Base-by-base conservation (phyloP, 2,329 filamentous ascomycete species). In the Claviceps purpurea region DNA sequence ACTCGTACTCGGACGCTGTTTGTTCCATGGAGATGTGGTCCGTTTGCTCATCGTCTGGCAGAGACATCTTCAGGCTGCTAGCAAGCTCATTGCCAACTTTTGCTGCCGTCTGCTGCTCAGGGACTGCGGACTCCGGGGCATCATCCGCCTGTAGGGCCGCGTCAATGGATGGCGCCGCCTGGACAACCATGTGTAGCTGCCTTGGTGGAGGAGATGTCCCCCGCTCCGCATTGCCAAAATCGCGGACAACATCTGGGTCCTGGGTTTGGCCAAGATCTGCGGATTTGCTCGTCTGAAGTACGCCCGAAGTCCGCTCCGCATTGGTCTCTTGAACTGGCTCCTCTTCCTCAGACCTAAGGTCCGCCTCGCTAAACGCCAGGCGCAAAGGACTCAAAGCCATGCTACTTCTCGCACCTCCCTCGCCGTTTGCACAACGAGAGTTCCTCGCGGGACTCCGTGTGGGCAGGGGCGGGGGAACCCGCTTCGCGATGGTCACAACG, bases 401-500 rank as follows among this genome's bases (percentile, higher is more conserved):
- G 57, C 65, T 60, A 2, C 87, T 65, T 70, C 91, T 65, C 69
- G 81, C 61, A 75, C 86, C 72, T 67, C 86, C 68, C 34, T 69
- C 68, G 65, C 77, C 64, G 62, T 70, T 75, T 58, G 72, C 73
- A 3, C 68, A 71, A 43, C 73, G 68, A 3, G 77, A 80, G 22
- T 68, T 63, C 73, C 87, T 58, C 65, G 82, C 82, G 1, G 88
- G 85, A 62, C 86, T 95, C 47, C 89, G 76, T 3, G 80, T 76
- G 1, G 90, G 90, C 13, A 95, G 76, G 8, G 86, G 82, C 1
- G 90, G 89, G 1, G 88, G 80, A 1, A 83, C 68, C 39, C 89
- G 79, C 69, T 91, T 94, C 13, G 87, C 82, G 54, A 96, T 95
- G 46, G 81, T 89, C 30, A 96, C 87, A 49, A 96, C 73, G 49